Percentiles rank a stretch among this genome's conserved stretches.
Conservation (phyloP, 352 stramenopile species). For the Globisporangium sylvaticum region DNA sequence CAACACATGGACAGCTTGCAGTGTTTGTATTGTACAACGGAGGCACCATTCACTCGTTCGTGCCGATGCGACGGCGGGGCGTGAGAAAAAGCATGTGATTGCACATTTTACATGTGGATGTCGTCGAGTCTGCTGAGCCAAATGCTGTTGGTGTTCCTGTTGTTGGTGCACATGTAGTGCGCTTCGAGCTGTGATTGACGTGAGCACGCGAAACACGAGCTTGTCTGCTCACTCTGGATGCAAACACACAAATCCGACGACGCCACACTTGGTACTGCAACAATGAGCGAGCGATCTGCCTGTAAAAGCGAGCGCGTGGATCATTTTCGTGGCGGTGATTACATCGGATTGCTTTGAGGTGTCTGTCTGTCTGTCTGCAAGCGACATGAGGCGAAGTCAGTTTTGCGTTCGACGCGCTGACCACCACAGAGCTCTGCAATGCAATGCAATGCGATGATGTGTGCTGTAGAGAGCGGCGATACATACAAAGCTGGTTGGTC, state of each 20-base stretch:
- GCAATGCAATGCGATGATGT: background rate
- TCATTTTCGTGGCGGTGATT: background rate
- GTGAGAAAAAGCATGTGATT: constrained; percentile 1
- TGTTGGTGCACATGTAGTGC: background rate
- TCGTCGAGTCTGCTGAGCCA: background rate
- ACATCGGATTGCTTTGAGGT: background rate
- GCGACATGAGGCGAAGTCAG: background rate
- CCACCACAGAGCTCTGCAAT: background rate
- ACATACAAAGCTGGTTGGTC: too few relatives aligned
- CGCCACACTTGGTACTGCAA: background rate
- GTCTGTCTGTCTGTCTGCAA: background rate
- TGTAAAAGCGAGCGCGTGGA: background rate
- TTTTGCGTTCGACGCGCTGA: background rate
- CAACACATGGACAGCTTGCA: background rate
- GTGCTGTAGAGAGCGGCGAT: background rate
- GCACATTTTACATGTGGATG: background rate
- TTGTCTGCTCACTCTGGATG: background rate
- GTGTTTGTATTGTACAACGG: background rate
- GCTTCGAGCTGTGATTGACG: background rate
- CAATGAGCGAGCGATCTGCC: background rate
- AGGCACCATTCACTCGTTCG: background rate
- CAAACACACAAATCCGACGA: background rate
- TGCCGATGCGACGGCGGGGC: background rate
- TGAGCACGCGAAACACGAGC: too few relatives aligned
- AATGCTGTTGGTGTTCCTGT: background rate